Base-by-base conservation (phyloP, 441 rosid genomes). In the Eutrema salsugineum region DNA sequence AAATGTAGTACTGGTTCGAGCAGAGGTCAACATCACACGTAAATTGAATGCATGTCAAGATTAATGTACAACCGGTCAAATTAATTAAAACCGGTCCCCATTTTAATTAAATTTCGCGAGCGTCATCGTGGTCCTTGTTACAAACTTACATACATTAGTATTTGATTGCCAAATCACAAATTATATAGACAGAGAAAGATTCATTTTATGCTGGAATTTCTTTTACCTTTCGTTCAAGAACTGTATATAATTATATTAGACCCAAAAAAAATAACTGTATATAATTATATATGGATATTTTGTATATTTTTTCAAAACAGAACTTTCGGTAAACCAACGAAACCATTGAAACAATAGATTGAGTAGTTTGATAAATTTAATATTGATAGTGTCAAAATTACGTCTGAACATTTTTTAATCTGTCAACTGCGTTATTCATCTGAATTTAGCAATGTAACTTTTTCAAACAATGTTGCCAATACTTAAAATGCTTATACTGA, bases 1-100 rank as follows among this genome's bases (percentile, higher is more conserved):
- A 61, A 75, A 69, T 68, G 59, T 11, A 24, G 75, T 68, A 68
- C 74, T 75, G 79, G 8, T 33, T 36, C 6, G n/a, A 68, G 58
- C 57, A 61, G 39, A 68, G 50, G 74, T 75, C 79, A 68, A 51
- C 74, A 62, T 75, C 79, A 54, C 42, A 68, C 70, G 74, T 68
- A 46, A 68, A 68, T 51, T 68, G 36, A 74, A 59, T 74, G 63
- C 68, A 60, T 68, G 51, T 61, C 64, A 68, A 68, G 70, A 60
- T 54, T 75, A 68, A 75, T 75, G 66, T 47, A 68, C 75, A 69
- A 35, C 58, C 36, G 51, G 74, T 75, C 75, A 68, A 75, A 75
- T 68, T 68, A 27, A 49, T 35, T 48, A 22, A 40, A 68, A 24
- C 28, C 59, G 75, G 79, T 75, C 79, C 79, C 79, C 70, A 27